phyloP scores from a whole-genome alignment of 768 basidiomycete species.

The Leccinellum luteum region DNA sequence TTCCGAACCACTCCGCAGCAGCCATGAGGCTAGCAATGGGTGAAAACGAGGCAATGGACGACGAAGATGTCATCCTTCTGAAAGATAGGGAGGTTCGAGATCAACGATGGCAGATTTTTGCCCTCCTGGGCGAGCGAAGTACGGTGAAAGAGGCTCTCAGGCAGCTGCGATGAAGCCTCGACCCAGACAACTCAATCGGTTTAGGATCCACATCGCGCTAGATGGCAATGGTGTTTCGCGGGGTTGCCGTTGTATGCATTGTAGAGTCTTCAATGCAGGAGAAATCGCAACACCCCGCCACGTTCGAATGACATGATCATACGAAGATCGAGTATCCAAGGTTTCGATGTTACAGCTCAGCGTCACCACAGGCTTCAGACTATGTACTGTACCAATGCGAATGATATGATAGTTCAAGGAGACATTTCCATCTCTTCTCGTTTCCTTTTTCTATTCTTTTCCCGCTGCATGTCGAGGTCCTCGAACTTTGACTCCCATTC shows the following conservation, averaged over 20 bases:
- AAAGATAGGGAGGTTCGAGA: conserved; percentile 66
- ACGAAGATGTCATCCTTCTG: conserved; percentile 49
- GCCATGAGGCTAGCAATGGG: conserved; percentile 67
- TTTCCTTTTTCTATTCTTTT: conserved; percentile 20
- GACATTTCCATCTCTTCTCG: conserved; percentile 27
- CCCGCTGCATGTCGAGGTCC: conserved; percentile 19
- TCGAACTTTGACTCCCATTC: conserved; percentile 45
- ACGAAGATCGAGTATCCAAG: not conserved
- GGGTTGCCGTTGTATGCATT: not conserved
- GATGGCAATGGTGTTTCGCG: not conserved
- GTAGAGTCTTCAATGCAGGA: not conserved
- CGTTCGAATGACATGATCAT: not conserved
- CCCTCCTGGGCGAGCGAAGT: conserved; percentile 70
- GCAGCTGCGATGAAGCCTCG: conserved; percentile 29
- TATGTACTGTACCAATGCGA: not conserved
- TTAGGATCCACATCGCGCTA: not conserved
- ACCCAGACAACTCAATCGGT: not conserved
- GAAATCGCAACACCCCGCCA: not conserved
- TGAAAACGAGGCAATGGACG: conserved; percentile 44
- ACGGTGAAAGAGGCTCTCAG: conserved; percentile 60
- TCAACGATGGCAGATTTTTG: conserved; percentile 75
- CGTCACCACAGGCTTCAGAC: not conserved
- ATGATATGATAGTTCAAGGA: conserved; percentile 8
- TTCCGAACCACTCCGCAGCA: conserved; percentile 78
- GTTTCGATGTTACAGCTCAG: not conserved